Conservation (phyloP, 768 basidiomycete genomes). For the Lentinula sp. region DNA sequence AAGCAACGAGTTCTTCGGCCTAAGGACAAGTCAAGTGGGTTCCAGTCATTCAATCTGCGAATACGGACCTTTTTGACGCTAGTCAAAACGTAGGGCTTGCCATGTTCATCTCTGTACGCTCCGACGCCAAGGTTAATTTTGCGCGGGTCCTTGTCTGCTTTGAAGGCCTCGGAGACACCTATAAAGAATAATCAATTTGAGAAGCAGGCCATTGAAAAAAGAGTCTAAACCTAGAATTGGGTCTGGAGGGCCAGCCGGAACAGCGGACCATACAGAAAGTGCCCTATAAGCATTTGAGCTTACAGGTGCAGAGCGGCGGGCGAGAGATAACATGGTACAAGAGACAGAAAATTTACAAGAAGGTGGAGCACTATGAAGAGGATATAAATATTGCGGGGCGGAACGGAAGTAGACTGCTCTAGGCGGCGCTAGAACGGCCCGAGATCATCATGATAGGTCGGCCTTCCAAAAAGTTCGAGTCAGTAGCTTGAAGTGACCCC, state of each 20-base stretch:
- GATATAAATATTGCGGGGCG: conserved; percentile 15
- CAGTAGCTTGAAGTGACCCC: not conserved
- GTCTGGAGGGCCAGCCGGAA: conserved; percentile 87
- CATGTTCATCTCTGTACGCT: conserved; percentile 88
- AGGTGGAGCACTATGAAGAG: conserved; percentile 5
- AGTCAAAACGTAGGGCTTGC: conserved; percentile 91
- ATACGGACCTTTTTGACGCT: conserved; percentile 75
- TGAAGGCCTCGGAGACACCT: conserved; percentile 90
- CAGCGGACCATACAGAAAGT: conserved; percentile 74
- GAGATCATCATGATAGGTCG: not conserved
- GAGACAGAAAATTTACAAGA: conserved; percentile 36
- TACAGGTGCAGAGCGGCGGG: conserved; percentile 42
- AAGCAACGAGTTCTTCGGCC: conserved; percentile 72
- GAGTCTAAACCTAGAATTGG: conserved; percentile 73
- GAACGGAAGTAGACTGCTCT: conserved; percentile 15
- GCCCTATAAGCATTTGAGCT: conserved; percentile 32
- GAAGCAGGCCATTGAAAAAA: conserved; percentile 4
- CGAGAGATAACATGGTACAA: conserved; percentile 25
- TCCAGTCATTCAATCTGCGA: not conserved
- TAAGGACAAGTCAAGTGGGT: conserved; percentile 17
- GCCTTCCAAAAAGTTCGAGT: not conserved
- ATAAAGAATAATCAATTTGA: conserved; percentile 10
- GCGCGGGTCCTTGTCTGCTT: conserved; percentile 84
- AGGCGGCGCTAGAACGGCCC: not conserved
- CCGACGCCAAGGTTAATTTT: conserved; percentile 99